These are phyloP conservation scores for Carex littledalei DNA, from an alignment of 176 grass and related monocot genomes.

Conservation along the genomic window DNA sequence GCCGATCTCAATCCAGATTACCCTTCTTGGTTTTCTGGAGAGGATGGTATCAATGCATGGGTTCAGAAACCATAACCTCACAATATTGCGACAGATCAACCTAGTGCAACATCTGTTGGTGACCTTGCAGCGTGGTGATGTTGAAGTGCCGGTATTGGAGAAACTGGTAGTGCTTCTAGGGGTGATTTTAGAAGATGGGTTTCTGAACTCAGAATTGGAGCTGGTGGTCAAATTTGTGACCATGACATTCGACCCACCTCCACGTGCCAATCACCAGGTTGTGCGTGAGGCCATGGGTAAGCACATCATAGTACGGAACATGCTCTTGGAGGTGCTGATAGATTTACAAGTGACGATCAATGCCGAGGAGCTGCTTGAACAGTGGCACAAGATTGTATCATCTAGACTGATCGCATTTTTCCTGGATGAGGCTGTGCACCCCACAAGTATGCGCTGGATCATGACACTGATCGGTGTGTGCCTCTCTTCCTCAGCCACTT, in stretches of 20 bases:
- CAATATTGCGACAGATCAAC: conserved; percentile 90
- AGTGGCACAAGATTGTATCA: conserved; percentile 99
- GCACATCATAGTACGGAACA: conserved; percentile 96
- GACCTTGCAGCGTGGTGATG: conserved; percentile 95
- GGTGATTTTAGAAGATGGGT: conserved; percentile 98
- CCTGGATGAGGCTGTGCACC: conserved; percentile 96
- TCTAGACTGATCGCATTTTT: conserved; percentile 90
- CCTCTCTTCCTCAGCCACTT: conserved; percentile 79
- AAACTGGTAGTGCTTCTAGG: conserved; percentile 97
- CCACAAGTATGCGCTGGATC: conserved; percentile 99
- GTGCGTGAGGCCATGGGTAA: conserved; percentile 89
- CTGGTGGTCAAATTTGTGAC: conserved; percentile 97
- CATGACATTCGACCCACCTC: conserved; percentile 98
- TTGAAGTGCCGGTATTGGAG: conserved; percentile 87
- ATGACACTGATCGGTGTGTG: conserved; percentile 94
- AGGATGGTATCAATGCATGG: conserved; percentile 99
- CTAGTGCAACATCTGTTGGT: conserved; percentile 97
- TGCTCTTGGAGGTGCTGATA: conserved; percentile 97
- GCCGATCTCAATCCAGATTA: conserved; percentile 91
- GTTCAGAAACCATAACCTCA: conserved; percentile 95
- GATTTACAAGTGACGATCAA: conserved; percentile 95
- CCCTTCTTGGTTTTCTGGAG: conserved; percentile 92
- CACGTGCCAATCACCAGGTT: conserved; percentile 54
- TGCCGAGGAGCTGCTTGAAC: conserved; percentile 83
- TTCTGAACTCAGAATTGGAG: conserved; percentile 90